Evolutionary conservation across 768 basidiomycete species (phyloP).

Genomic region (Suillus weaverae): DNA sequence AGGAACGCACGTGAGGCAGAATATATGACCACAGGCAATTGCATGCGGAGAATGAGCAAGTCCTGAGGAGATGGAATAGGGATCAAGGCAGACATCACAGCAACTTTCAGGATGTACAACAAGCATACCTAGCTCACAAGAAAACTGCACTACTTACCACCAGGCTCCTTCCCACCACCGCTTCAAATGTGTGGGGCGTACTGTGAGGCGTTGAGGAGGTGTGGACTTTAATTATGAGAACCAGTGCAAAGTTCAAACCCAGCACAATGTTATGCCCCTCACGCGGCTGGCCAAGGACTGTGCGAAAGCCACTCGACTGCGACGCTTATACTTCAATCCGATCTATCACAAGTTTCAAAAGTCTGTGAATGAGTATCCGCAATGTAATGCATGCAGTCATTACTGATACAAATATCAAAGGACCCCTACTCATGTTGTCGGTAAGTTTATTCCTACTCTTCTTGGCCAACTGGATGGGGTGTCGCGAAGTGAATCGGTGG

Average conservation of each 20-base stretch:
- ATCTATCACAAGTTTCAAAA: neutral
- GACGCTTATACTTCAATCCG: neutral
- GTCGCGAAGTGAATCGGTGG: slow-evolving; percentile 34
- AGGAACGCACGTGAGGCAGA: slow-evolving; percentile 61
- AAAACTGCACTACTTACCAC: slow-evolving; percentile 8
- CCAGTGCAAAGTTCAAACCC: neutral
- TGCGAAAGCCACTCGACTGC: neutral
- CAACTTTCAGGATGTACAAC: slow-evolving; percentile 67
- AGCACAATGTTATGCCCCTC: neutral
- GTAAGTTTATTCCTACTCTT: neutral
- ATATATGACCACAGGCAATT: slow-evolving; percentile 77
- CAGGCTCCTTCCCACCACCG: neutral
- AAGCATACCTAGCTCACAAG: slow-evolving; percentile 44
- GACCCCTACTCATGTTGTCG: neutral
- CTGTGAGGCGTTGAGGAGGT: neutral
- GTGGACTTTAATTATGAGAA: neutral
- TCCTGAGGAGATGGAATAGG: slow-evolving; percentile 51
- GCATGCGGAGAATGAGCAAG: slow-evolving; percentile 58
- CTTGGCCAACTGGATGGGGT: slow-evolving; percentile 12
- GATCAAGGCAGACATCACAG: slow-evolving; percentile 76
- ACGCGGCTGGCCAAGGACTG: neutral
- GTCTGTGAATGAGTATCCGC: neutral
- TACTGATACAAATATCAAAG: neutral
- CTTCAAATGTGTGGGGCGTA: neutral
- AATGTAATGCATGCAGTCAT: neutral